These are phyloP conservation scores for Magnusiomyces ingens DNA, from an alignment of 1,139 yeast species.

Conservation along the genomic window DNA sequence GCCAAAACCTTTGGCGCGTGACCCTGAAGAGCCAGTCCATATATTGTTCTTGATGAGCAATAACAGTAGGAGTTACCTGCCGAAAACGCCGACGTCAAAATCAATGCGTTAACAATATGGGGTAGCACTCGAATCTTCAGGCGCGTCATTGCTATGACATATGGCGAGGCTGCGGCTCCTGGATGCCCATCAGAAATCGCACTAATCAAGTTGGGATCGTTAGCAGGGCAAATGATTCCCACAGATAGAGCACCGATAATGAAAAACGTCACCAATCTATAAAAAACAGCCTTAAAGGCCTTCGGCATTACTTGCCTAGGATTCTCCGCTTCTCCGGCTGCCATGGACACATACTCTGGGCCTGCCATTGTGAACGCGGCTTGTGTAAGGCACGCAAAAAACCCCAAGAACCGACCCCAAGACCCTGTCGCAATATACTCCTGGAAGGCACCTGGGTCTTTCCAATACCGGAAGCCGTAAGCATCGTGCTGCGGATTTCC, in stretches of 20 bases:
- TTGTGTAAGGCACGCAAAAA: slow-evolving; percentile 57
- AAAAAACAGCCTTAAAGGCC: slow-evolving; percentile 55
- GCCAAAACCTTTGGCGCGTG: slow-evolving; percentile 44
- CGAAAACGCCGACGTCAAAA: slow-evolving; percentile 58
- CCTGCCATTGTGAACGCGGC: slow-evolving; percentile 71
- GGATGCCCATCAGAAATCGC: slow-evolving; percentile 45
- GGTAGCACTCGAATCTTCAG: slow-evolving; percentile 49
- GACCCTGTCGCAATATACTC: slow-evolving; percentile 49
- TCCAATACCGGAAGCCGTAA: slow-evolving; percentile 62
- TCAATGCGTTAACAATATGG: slow-evolving; percentile 53
- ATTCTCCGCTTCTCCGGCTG: slow-evolving; percentile 62
- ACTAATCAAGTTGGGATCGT: slow-evolving; percentile 40
- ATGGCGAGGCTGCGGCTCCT: slow-evolving; percentile 59
- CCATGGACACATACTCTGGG: slow-evolving; percentile 78
- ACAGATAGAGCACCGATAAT: slow-evolving; percentile 55
- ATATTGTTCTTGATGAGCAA: slow-evolving; percentile 51
- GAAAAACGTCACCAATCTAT: slow-evolving; percentile 60
- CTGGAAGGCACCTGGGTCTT: slow-evolving; percentile 49
- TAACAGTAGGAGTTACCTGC: slow-evolving; percentile 70
- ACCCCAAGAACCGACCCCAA: slow-evolving; percentile 66
- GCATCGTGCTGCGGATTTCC: slow-evolving; percentile 68
- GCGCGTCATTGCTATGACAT: slow-evolving; percentile 55
- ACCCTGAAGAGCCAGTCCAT: slow-evolving; percentile 55
- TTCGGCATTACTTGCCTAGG: slow-evolving; percentile 70
- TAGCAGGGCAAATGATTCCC: slow-evolving; percentile 51